These are phyloP conservation scores for Microdochium nivale DNA, from an alignment of 2,329 filamentous ascomycete genomes.

Conservation along the genomic window DNA sequence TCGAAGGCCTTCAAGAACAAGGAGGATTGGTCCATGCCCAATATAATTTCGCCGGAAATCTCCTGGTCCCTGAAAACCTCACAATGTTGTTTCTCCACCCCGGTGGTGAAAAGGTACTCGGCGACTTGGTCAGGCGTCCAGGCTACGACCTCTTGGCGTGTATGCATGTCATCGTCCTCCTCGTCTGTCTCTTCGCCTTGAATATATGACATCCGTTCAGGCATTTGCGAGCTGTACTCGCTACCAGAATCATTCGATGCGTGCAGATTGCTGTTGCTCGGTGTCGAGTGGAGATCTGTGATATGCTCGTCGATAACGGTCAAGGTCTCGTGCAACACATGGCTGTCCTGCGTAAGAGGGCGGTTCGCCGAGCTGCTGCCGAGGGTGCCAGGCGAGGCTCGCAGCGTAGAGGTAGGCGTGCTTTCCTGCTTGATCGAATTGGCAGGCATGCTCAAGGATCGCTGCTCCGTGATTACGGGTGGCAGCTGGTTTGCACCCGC, in stretches of 20 bases:
- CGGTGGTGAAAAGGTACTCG: conserved; percentile 76
- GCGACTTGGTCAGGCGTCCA: conserved; percentile 82
- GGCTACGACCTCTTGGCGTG: conserved; percentile 59
- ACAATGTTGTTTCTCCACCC: conserved; percentile 84
- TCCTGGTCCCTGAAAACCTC: conserved; percentile 94
- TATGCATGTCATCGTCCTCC: conserved; percentile 69
- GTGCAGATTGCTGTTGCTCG: conserved; percentile 42
- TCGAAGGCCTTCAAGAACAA: conserved; percentile 95
- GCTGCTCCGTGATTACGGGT: background rate
- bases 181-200: conserved; percentile 93
- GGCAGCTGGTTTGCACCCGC: background rate
- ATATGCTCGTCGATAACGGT: conserved; percentile 98
- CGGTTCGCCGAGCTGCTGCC: background rate
- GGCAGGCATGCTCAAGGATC: conserved; percentile 1
- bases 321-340: conserved; percentile 87
- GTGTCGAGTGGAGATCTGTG: conserved; percentile 63
- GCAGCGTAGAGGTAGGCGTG: conserved; percentile 28
- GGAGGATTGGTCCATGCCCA: conserved; percentile 93
- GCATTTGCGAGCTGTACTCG: conserved; percentile 76
- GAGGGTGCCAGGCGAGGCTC: conserved; percentile 8
- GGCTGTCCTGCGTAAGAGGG: conserved; percentile 43
- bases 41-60: conserved; percentile 84
- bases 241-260: conserved; percentile 70
- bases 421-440: conserved; percentile 6
- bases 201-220: conserved; percentile 79